Evolutionary conservation across 352 stramenopile species (phyloP).

Genomic region (Pilasporangium apinafurcum): DNA sequence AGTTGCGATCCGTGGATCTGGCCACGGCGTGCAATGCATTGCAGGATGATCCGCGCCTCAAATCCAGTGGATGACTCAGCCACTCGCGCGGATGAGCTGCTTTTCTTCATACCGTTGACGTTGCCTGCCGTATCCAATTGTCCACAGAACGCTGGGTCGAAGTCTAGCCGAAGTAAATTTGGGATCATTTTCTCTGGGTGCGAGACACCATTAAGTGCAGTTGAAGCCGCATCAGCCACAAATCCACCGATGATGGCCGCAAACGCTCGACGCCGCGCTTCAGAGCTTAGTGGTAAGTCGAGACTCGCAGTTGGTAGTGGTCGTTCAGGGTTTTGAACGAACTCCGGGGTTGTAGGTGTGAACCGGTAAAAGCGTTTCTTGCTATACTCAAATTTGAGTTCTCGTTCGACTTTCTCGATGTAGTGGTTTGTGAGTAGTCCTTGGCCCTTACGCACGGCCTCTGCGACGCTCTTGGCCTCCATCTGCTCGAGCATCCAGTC

Average conservation of each 20-base stretch:
- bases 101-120: slow-evolving; percentile 22
- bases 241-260: slow-evolving; percentile 71
- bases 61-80: slow-evolving; percentile 80
- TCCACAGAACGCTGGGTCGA: slow-evolving; percentile 74
- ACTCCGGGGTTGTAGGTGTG: slow-evolving; percentile 69
- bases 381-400: slow-evolving; percentile 81
- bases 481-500: slow-evolving; percentile 86
- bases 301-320: slow-evolving; percentile 45
- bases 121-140: slow-evolving; percentile 40
- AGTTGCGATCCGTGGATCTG: slow-evolving; percentile 66
- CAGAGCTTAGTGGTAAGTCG: slow-evolving; percentile 57
- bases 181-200: slow-evolving; percentile 76
- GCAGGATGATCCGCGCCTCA: slow-evolving; percentile 65
- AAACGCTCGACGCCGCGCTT: slow-evolving; percentile 46
- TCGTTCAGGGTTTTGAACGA: slow-evolving; percentile 29
- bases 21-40: slow-evolving; percentile 62
- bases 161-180: slow-evolving; percentile 63
- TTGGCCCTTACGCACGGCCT: slow-evolving; percentile 78
- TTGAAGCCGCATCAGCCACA: slow-evolving; percentile 70
- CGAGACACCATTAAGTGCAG: slow-evolving; percentile 69
- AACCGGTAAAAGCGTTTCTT: slow-evolving; percentile 80
- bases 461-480: slow-evolving; percentile 73
- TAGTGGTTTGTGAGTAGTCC: slow-evolving; percentile 54
- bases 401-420: slow-evolving; percentile 79
- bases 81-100: slow-evolving; percentile 8